A percentile compares a stretch with the other conserved stretches of the same genome.
Conservation (phyloP, 441 rosid genomes). For the Syzygium malaccense region DNA sequence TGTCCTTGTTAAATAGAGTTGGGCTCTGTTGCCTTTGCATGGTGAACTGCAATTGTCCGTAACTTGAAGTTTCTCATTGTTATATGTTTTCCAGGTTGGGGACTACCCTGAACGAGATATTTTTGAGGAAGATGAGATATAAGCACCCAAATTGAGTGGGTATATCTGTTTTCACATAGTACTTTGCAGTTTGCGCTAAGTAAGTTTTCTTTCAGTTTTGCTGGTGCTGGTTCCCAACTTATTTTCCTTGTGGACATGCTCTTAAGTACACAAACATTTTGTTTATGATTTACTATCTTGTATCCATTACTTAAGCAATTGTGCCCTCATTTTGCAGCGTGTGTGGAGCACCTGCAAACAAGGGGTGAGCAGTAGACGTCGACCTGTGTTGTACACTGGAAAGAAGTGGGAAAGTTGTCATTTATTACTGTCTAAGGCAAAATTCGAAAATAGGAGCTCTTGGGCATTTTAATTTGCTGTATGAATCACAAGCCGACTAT, state of each 20-base stretch:
- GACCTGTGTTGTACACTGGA: background rate
- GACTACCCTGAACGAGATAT: constrained; percentile 57
- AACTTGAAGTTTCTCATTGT: background rate
- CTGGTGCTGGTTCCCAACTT: background rate
- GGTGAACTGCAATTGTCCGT: background rate
- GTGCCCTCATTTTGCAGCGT: background rate
- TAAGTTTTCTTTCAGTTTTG: background rate
- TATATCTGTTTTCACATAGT: background rate
- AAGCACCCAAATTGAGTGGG: background rate
- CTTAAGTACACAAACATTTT: background rate
- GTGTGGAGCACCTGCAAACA: background rate
- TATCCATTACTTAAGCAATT: background rate
- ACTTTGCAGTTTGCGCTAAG: background rate
- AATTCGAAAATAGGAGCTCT: background rate
- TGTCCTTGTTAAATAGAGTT: background rate
- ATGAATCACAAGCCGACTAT: background rate
- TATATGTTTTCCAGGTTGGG: constrained; percentile 34
- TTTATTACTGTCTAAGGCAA: background rate
- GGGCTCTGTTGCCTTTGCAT: background rate
- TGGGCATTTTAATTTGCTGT: background rate
- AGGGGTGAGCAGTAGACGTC: background rate
- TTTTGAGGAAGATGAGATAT: constrained; percentile 65
- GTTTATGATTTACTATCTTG: background rate
- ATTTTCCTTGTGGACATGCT: background rate
- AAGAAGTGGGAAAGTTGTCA: background rate